Percentiles rank a stretch among this genome's conserved stretches.
Conservation (phyloP, 768 basidiomycete genomes). For the Cystoderma amianthinum region DNA sequence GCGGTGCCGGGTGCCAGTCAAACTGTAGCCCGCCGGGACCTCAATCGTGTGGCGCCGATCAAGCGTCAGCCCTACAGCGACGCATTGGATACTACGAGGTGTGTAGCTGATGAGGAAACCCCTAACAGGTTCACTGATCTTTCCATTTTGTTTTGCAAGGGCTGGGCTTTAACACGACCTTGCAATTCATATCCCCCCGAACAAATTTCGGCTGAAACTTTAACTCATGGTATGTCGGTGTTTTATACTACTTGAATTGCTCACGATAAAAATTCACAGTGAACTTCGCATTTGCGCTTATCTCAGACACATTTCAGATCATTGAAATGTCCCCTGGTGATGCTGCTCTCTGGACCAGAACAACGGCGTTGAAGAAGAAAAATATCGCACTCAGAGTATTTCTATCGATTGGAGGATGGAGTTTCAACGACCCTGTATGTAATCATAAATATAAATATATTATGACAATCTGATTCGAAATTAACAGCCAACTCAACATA, state of each 20-base stretch:
- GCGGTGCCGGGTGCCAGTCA: slow-evolving; percentile 4
- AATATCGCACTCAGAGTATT: slow-evolving; percentile 15
- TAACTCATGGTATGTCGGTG: slow-evolving; percentile 10
- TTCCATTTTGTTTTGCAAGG: too few relatives aligned
- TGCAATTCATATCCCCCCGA: slow-evolving; percentile 13
- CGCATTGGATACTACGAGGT: slow-evolving; percentile 17
- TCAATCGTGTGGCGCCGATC: slow-evolving; percentile 9
- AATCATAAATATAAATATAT: neutral
- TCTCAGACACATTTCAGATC: slow-evolving; percentile 12
- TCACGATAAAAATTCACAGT: slow-evolving; percentile 4
- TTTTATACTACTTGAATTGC: neutral
- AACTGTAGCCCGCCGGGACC: neutral
- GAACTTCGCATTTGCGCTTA: slow-evolving; percentile 19
- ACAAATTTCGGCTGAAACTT: slow-evolving; percentile 11
- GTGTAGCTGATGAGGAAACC: too few relatives aligned
- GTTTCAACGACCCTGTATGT: slow-evolving; percentile 12
- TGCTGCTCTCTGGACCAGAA: slow-evolving; percentile 11
- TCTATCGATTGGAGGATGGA: slow-evolving; percentile 19
- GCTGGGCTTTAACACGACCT: slow-evolving; percentile 7
- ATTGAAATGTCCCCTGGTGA: slow-evolving; percentile 14
- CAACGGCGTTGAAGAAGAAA: slow-evolving; percentile 14
- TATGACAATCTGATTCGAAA: neutral
- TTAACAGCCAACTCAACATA: slow-evolving; percentile 13
- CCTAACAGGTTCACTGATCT: too few relatives aligned
- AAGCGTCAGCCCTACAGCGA: slow-evolving; percentile 11